These are phyloP conservation scores for Pelargonium myrrhifolium DNA, from an alignment of 441 rosid species.

Conservation along the genomic window DNA sequence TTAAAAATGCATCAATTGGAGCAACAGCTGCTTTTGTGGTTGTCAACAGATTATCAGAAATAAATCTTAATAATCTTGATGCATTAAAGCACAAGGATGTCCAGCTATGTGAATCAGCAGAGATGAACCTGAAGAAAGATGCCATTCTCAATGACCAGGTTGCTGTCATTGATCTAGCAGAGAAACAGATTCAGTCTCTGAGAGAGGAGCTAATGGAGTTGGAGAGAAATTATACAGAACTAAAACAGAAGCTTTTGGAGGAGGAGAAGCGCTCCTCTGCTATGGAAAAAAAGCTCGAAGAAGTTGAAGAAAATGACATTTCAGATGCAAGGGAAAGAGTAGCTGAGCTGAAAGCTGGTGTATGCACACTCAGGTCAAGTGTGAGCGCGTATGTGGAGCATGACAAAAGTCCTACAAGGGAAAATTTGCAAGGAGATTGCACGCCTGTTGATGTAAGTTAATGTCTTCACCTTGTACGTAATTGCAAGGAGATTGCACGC, in stretches of 20 bases:
- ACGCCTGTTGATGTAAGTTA: conserved; percentile 39
- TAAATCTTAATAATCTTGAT: conserved; percentile 32
- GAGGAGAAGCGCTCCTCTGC: conserved; percentile 44
- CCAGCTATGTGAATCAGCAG: conserved; percentile 44
- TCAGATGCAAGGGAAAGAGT: conserved; percentile 52
- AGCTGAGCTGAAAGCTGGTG: conserved; percentile 54
- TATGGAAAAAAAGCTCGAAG: conserved; percentile 55
- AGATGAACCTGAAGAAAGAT: conserved; percentile 36
- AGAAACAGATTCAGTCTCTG: conserved; percentile 41
- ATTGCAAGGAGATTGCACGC: too few species aligned
- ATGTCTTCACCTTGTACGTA: conserved; percentile 21
- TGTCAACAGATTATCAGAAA: conserved; percentile 66
- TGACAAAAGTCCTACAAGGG: conserved; percentile 28
- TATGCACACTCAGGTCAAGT: conserved; percentile 56
- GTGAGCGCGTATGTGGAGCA: conserved; percentile 37
- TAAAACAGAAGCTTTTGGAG: conserved; percentile 38
- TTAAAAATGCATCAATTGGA: conserved; percentile 45
- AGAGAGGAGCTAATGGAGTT: conserved; percentile 38
- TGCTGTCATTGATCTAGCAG: conserved; percentile 32
- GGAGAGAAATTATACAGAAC: conserved; percentile 40
- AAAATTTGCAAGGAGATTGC: conserved; percentile 26
- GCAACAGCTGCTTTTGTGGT: conserved; percentile 83
- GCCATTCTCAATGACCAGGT: conserved; percentile 37
- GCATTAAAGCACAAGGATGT: conserved; percentile 46
- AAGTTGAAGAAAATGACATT: conserved; percentile 51